Percentiles rank a stretch among this genome's conserved stretches.
These are phyloP conservation scores for Solanum gandarillasii DNA, from an alignment of 257 asterid genomes.

Conservation along the genomic window DNA sequence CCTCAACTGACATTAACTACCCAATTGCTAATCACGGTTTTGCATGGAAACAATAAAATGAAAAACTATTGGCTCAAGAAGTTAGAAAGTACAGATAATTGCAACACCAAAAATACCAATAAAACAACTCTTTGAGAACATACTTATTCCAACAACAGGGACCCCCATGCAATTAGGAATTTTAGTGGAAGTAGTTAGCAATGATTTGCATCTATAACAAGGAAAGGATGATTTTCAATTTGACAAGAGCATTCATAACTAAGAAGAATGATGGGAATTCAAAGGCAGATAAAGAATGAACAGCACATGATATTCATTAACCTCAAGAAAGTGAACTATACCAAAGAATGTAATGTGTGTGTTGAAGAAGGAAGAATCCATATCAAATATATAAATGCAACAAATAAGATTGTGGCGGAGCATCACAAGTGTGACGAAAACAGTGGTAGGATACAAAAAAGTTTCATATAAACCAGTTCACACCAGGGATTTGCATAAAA, in stretches of 20 bases:
- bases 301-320: not conserved
- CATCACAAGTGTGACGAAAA: not conserved
- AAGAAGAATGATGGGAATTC: not conserved
- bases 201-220: not conserved
- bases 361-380: not conserved
- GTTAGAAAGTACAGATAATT: not conserved
- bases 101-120: not conserved
- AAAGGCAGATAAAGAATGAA: not conserved
- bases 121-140: not conserved
- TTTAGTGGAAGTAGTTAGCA: not conserved
- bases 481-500: not conserved
- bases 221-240: not conserved
- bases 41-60: not conserved
- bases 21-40: not conserved
- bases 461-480: not conserved
- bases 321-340: not conserved
- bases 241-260: not conserved
- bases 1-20: not conserved
- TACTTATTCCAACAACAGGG: not conserved
- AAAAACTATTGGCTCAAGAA: not conserved
- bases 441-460: not conserved
- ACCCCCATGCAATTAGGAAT: not conserved
- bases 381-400: not conserved
- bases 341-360: not conserved
- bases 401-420: not conserved